Conservation (phyloP, 371 early-diverging fungal species). For the Fennellomyces sp. region DNA sequence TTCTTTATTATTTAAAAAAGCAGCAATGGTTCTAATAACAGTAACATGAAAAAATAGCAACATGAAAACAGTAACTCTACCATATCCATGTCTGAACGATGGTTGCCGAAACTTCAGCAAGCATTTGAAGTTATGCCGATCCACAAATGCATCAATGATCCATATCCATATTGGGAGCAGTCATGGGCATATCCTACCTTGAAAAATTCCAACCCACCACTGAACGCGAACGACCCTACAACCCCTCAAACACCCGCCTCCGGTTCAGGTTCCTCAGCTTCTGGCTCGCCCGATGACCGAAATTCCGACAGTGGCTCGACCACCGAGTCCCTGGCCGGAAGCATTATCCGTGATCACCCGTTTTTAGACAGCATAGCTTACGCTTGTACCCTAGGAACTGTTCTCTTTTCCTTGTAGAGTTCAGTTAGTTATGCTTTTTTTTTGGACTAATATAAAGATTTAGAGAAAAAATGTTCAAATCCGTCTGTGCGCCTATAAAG, state of each 20-base stretch:
- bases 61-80: slow-evolving; percentile 53
- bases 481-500: too few species aligned
- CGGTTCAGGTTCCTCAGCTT: neutral
- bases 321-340: neutral
- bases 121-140: slow-evolving; percentile 51
- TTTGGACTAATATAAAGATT: neutral
- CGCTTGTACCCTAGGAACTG: neutral
- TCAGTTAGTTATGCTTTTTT: neutral
- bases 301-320: neutral
- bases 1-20: slow-evolving; percentile 10
- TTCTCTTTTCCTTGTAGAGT: neutral
- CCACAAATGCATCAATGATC: slow-evolving; percentile 51
- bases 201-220: slow-evolving; percentile 16
- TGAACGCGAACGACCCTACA: neutral
- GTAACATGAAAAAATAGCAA: slow-evolving; percentile 20
- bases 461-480: neutral
- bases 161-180: slow-evolving; percentile 54
- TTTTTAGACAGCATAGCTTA: neutral
- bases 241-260: neutral
- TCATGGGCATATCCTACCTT: slow-evolving; percentile 38
- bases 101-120: slow-evolving; percentile 47
- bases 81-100: slow-evolving; percentile 42
- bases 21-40: too few species aligned
- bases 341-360: neutral
- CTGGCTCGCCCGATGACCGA: neutral